Base-by-base conservation (phyloP, 2,329 filamentous ascomycete genomes). In the Penicillium sp. region DNA sequence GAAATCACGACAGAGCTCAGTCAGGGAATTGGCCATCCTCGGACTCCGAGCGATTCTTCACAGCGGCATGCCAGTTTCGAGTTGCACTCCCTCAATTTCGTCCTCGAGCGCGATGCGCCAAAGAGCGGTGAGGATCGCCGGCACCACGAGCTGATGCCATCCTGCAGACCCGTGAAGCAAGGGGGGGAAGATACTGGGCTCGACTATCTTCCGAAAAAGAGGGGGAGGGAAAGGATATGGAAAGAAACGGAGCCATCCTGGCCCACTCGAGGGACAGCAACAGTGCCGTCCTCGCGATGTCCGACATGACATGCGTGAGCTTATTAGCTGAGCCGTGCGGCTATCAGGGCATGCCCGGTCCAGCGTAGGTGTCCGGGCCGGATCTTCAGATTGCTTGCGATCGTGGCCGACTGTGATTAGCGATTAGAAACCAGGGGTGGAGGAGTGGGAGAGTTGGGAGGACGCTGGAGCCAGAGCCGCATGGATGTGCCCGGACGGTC, bases 71-170 rank as follows among this genome's bases (percentile, higher is more conserved):
- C 16, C 4, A 29, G 25, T 18, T n/a, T 19, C 34, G 26, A 36
- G 25, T 1, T 14, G 4, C 4, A 29, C 3, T 16, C 18, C 6
- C 14, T 20, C n/a, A 13, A 15, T 19, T 11, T 20, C 17, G n/a
- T 6, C 10, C 21, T 8, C 10, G 7, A 14, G 13, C 7, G 13
- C 9, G 8, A 20, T 5, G 11, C 27, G 17, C 5, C 16, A 42
- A 55, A 40, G 32, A 55, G 52, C 52, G 52, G 52, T 55, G 52
- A 47, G 41, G 36, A 30, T 23, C 13, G 30, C 33, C 25, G 30
- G 37, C 20, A 17, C 10, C n/a, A n/a, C n/a, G n/a, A 35, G 28
- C 40, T 50, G 48, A 53, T 55, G 51, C 36, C 47, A 42, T 42
- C 51, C 33, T 36, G 45, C 50, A 48, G 41, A 50, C n/a, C 4